A percentile compares a stretch with the other conserved stretches of the same genome.
Evolutionary conservation across 768 basidiomycete species (phyloP).

Genomic region (Tephrocybe sp.): DNA sequence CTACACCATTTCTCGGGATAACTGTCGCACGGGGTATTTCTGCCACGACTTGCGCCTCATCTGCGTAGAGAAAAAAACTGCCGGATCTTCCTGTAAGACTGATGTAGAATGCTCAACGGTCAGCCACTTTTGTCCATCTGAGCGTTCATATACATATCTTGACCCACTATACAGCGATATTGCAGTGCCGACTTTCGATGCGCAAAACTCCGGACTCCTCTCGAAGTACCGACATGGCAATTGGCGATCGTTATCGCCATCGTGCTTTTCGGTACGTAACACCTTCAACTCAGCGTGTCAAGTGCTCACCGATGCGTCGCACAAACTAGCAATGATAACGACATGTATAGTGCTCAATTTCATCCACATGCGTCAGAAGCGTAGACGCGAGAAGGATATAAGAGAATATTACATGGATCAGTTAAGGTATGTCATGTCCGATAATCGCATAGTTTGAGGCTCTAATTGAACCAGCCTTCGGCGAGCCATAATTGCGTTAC

Average conservation of each 20-base stretch:
- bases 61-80: constrained; percentile 44
- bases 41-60: constrained; percentile 46
- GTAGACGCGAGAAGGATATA: constrained; percentile 37
- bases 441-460: too few relatives aligned
- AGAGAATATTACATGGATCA: constrained; percentile 53
- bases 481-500: constrained; percentile 34
- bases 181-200: constrained; percentile 21
- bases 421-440: constrained; percentile 27
- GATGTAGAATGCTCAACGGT: constrained; percentile 58
- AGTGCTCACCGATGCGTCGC: background rate
- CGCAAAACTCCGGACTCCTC: background rate
- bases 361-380: constrained; percentile 41
- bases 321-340: constrained; percentile 34
- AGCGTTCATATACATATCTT: background rate
- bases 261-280: constrained; percentile 37
- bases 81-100: constrained; percentile 43
- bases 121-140: constrained; percentile 10
- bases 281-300: background rate
- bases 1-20: constrained; percentile 55
- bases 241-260: constrained; percentile 32
- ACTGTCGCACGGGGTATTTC: constrained; percentile 56
- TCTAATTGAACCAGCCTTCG: constrained; percentile 25
- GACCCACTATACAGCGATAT: constrained; percentile 9
- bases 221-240: background rate
- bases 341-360: constrained; percentile 37